phyloP scores from a whole-genome alignment of 2,329 filamentous ascomycete species.

The Aschersonia sp. region DNA sequence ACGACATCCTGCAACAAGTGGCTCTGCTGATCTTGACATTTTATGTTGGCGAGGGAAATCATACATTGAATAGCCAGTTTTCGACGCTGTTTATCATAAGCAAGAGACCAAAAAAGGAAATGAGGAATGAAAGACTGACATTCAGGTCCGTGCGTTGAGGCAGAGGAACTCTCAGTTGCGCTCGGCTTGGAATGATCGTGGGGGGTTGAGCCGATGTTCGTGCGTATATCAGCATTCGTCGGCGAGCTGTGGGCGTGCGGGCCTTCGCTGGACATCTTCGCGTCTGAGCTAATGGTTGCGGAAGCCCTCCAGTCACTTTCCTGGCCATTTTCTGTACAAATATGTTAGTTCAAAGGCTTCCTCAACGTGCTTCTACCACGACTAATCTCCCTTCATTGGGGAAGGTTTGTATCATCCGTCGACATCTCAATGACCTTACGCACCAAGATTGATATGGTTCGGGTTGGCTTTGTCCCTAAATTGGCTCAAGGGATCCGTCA shows the following conservation, averaged over 20 bases:
- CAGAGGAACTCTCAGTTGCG: not conserved
- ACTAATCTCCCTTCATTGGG: too few species aligned
- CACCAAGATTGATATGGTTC: slow-evolving; percentile 37
- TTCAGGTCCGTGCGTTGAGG: not conserved
- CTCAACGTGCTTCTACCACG: too few species aligned
- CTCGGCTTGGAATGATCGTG: not conserved
- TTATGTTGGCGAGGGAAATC: slow-evolving; percentile 8
- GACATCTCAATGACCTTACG: slow-evolving; percentile 17
- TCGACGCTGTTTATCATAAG: slow-evolving; percentile 1
- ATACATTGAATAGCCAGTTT: slow-evolving; percentile 31
- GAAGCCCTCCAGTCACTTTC: too few species aligned
- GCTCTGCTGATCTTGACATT: not conserved
- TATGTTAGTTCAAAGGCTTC: too few species aligned
- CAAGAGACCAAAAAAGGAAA: not conserved
- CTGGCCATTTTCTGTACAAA: too few species aligned
- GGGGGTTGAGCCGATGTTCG: not conserved
- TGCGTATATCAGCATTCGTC: too few species aligned
- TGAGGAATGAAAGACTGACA: not conserved
- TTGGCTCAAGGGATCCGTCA: slow-evolving; percentile 32
- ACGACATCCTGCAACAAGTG: not conserved
- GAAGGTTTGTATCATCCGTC: too few species aligned
- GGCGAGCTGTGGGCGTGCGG: too few species aligned
- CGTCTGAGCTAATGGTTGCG: too few species aligned
- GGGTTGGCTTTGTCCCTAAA: slow-evolving; percentile 27
- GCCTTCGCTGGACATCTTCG: too few species aligned